These are phyloP conservation scores for Mayamaea pseudoterrestris DNA, from an alignment of 108 stramenopile species.

Conservation along the genomic window DNA sequence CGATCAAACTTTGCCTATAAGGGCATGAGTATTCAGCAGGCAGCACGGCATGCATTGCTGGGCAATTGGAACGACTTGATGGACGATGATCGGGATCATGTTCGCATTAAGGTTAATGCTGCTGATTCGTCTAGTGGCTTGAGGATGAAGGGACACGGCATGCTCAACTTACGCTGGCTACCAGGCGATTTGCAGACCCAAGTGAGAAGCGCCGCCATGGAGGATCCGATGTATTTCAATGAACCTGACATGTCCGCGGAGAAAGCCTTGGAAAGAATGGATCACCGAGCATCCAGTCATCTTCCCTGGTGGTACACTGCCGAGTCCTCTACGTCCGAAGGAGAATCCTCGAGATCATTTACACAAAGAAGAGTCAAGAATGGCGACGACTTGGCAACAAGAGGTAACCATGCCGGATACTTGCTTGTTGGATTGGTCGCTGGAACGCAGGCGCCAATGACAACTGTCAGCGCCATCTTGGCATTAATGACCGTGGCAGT, in stretches of 20 bases:
- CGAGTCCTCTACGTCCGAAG: not conserved
- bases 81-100: constrained; percentile 1
- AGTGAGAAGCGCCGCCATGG: constrained; percentile 15
- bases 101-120: not conserved
- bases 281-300: constrained; percentile 20
- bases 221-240: too few relatives aligned
- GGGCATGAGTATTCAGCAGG: not conserved
- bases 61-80: not conserved
- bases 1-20: not conserved
- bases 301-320: constrained; percentile 31
- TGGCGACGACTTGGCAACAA: too few relatives aligned
- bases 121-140: constrained; percentile 12
- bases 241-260: not conserved
- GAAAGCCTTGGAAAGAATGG: constrained; percentile 19
- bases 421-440: constrained; percentile 1
- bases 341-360: not conserved
- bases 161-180: constrained; percentile 39
- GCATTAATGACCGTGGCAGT: constrained; percentile 7
- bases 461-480: too few relatives aligned
- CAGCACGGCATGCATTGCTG: not conserved
- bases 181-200: constrained; percentile 59
- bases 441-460: constrained; percentile 6
- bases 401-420: not conserved
- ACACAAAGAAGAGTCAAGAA: not conserved
- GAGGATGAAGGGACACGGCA: not conserved